Evolutionary conservation across 2,329 filamentous ascomycete species (phyloP).

Genomic region (Harringtonia aguacate): DNA sequence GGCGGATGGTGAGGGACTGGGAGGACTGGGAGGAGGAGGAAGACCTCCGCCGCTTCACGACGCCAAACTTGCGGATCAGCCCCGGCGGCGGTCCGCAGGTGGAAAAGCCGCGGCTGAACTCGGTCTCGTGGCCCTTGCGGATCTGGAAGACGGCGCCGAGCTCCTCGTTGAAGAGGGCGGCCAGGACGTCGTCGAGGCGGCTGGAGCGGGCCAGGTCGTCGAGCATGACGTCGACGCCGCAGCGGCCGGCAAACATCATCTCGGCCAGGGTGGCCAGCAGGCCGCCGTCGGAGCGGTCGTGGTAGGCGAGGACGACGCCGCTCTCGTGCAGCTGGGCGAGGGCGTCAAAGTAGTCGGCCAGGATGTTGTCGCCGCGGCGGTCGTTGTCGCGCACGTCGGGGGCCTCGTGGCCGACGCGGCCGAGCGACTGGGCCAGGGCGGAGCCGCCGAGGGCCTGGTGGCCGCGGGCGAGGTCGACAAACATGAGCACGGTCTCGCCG

Average conservation of each 20-base stretch:
- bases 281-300: conserved; percentile 89
- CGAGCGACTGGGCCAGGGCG: conserved; percentile 80
- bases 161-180: conserved; percentile 90
- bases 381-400: conserved; percentile 76
- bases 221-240: conserved; percentile 74
- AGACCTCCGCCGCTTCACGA: conserved; percentile 48
- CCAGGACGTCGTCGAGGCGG: conserved; percentile 53
- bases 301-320: conserved; percentile 73
- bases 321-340: conserved; percentile 52
- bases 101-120: conserved; percentile 83
- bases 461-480: conserved; percentile 78
- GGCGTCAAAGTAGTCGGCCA: conserved; percentile 81
- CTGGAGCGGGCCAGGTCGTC: conserved; percentile 59
- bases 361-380: conserved; percentile 8
- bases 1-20: conserved; percentile 67
- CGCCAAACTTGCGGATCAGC: conserved; percentile 74
- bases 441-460: conserved; percentile 81
- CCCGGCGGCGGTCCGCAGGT: conserved; percentile 77
- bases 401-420: conserved; percentile 71
- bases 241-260: conserved; percentile 97
- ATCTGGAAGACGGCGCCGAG: conserved; percentile 95
- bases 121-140: conserved; percentile 68
- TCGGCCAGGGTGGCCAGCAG: conserved; percentile 83
- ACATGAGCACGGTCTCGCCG: conserved; percentile 79
- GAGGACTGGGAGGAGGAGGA: conserved; percentile 26